Conservation (phyloP, 441 rosid genomes). For the Aleurites moluccanus region DNA sequence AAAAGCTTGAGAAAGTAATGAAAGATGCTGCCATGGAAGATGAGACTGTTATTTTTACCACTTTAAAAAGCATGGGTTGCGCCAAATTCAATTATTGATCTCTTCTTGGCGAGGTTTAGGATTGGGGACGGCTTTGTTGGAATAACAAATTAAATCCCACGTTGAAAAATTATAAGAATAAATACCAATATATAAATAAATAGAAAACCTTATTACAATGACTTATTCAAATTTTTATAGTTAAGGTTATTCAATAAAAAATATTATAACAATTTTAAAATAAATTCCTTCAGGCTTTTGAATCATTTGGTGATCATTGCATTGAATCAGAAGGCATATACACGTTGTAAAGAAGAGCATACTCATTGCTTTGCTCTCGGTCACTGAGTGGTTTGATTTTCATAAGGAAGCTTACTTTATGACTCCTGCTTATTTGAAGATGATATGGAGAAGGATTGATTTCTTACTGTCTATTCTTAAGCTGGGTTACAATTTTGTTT, state of each 20-base stretch:
- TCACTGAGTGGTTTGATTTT: conserved; percentile 63
- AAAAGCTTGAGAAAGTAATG: conserved; percentile 56
- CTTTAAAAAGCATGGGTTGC: conserved; percentile 85
- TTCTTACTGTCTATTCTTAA: conserved; percentile 66
- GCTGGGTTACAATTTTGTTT: conserved; percentile 78
- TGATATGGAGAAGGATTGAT: conserved; percentile 90
- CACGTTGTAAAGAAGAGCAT: conserved; percentile 50
- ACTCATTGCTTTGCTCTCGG: conserved; percentile 58
- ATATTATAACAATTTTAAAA: no score
- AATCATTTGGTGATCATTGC: conserved; percentile 74
- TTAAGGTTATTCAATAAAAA: no score
- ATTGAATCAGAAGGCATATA: conserved; percentile 60
- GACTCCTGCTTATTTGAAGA: conserved; percentile 62
- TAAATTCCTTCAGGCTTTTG: conserved; percentile 53
- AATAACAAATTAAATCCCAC: no score
- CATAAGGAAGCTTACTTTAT: conserved; percentile 68
- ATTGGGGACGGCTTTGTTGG: conserved; percentile 57
- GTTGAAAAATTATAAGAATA: no score
- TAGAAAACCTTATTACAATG: no score
- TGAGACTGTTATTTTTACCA: conserved; percentile 69
- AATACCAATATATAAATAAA: no score
- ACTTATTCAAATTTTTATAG: no score
- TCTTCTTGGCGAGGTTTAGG: conserved; percentile 69
- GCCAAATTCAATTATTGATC: conserved; percentile 60
- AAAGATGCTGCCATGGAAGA: conserved; percentile 60